A percentile compares a stretch with the other conserved stretches of the same genome.
Conservation (phyloP, 495 filamentous ascomycete species). For the Aspergillus cristatus region DNA sequence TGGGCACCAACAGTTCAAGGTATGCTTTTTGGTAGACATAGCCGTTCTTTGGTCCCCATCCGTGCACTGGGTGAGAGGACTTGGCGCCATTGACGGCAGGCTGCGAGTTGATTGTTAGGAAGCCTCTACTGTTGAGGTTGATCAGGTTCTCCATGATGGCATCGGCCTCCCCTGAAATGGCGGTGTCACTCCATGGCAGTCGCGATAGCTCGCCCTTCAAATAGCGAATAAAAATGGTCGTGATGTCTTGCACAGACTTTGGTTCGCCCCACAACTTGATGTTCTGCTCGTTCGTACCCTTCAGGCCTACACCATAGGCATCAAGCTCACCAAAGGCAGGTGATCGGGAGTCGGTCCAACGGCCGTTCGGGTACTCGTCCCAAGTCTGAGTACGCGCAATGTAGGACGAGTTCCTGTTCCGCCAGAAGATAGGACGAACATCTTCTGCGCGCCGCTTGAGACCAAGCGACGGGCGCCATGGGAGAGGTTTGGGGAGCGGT, state of each 20-base stretch:
- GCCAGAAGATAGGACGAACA: constrained; percentile 98
- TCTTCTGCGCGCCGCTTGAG: constrained; percentile 85
- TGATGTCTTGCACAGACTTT: constrained; percentile 65
- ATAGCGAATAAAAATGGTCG: constrained; percentile 74
- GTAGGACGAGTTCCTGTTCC: constrained; percentile 92
- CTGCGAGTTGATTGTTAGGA: constrained; percentile 97
- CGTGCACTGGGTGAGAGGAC: constrained; percentile 75
- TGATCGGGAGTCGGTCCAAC: constrained; percentile 96
- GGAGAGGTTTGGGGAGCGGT: constrained; percentile 73
- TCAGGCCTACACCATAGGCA: constrained; percentile 87
- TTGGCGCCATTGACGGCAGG: constrained; percentile 90
- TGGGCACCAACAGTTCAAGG: constrained; percentile 78
- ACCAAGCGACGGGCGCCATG: constrained; percentile 90
- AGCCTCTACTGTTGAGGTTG: constrained; percentile 70
- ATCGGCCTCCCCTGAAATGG: constrained; percentile 73
- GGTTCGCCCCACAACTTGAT: constrained; percentile 92
- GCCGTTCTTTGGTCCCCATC: constrained; percentile 90
- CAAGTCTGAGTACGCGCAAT: constrained; percentile 93
- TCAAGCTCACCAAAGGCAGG: constrained; percentile 97
- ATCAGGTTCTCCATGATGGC: constrained; percentile 67
- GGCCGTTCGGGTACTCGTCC: constrained; percentile 98
- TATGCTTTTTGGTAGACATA: constrained; percentile 99
- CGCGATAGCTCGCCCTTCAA: constrained; percentile 69
- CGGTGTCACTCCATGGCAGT: constrained; percentile 90
- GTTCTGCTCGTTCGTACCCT: constrained; percentile 95